These are phyloP conservation scores for Phytophthora melonis DNA, from an alignment of 352 stramenopile species.

Conservation along the genomic window DNA sequence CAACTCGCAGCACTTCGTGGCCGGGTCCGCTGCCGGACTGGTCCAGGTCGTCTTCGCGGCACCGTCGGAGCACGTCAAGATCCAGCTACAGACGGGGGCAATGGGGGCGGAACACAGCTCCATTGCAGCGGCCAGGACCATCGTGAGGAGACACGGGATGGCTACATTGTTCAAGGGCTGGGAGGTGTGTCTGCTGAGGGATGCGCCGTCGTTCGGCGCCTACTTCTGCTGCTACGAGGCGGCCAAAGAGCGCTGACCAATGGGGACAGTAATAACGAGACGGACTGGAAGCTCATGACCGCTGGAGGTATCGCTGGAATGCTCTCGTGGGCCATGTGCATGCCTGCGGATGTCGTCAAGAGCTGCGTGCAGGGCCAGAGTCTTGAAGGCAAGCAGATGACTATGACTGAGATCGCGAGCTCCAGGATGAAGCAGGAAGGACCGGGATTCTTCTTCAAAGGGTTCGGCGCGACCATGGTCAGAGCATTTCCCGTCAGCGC, in stretches of 20 bases:
- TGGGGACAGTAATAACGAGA: conserved; percentile 69
- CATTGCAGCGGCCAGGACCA: conserved; percentile 53
- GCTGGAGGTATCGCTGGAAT: conserved; percentile 79
- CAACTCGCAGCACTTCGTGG: conserved; percentile 60
- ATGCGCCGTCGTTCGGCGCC: conserved; percentile 80
- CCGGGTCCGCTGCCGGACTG: conserved; percentile 65
- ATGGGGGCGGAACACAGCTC: conserved; percentile 59
- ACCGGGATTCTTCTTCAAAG: conserved; percentile 81
- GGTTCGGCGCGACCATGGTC: conserved; percentile 82
- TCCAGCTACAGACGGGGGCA: conserved; percentile 78
- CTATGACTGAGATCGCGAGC: conserved; percentile 54
- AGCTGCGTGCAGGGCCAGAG: conserved; percentile 87
- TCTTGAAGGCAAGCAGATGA: conserved; percentile 50
- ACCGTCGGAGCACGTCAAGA: conserved; percentile 86
- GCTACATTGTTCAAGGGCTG: conserved; percentile 72
- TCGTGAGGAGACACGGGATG: conserved; percentile 53
- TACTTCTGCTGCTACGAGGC: conserved; percentile 88
- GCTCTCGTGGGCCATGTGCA: conserved; percentile 80
- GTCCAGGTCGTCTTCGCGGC: conserved; percentile 80
- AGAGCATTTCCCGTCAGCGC: conserved; percentile 86
- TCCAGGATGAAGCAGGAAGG: conserved; percentile 62
- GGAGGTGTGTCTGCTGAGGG: conserved; percentile 73
- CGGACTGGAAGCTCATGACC: conserved; percentile 75
- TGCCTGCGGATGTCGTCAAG: conserved; percentile 92
- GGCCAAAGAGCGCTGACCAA: conserved; percentile 64